Evolutionary conservation across 2,329 filamentous ascomycete species (phyloP).

Genomic region (Phyllosticta citribraziliensis): DNA sequence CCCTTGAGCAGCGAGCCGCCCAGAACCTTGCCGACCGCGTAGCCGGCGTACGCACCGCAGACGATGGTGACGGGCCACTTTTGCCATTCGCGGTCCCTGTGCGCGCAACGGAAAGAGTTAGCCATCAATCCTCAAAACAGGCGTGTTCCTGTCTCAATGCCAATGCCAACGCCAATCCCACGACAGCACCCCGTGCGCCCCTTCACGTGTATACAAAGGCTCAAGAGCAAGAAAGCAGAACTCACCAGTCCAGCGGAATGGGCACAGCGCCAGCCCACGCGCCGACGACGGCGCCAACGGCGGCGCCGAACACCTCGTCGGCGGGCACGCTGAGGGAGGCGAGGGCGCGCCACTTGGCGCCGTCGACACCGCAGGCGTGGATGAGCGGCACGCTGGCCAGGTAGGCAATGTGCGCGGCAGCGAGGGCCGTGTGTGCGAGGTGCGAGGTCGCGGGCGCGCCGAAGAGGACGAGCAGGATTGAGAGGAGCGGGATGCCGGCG

Average conservation of each 20-base stretch:
- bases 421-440: conserved; percentile 65
- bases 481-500: conserved; percentile 47
- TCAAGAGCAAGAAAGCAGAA: conserved; percentile 8
- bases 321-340: conserved; percentile 61
- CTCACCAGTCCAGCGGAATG: conserved; percentile 84
- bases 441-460: conserved; percentile 85
- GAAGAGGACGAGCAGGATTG: conserved; percentile 67
- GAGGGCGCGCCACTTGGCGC: conserved; percentile 57
- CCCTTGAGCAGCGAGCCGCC: conserved; percentile 42
- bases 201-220: background rate
- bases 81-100: conserved; percentile 90
- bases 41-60: conserved; percentile 71
- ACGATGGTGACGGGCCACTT: conserved; percentile 92
- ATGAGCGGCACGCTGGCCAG: conserved; percentile 71
- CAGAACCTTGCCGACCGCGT: conserved; percentile 56
- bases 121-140: background rate
- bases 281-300: conserved; percentile 68
- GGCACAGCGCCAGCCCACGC: conserved; percentile 92
- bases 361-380: conserved; percentile 75
- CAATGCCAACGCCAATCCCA: background rate
- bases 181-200: no score
- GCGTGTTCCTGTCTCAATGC: background rate
- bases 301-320: conserved; percentile 75
- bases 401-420: conserved; percentile 70
- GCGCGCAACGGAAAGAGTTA: conserved; percentile 8